Evolutionary conservation across 73 alveolate genomes (phyloP), one percentile per base, ranked within the genome.

Genomic region (Tetrahymena malaccensis): DNA sequence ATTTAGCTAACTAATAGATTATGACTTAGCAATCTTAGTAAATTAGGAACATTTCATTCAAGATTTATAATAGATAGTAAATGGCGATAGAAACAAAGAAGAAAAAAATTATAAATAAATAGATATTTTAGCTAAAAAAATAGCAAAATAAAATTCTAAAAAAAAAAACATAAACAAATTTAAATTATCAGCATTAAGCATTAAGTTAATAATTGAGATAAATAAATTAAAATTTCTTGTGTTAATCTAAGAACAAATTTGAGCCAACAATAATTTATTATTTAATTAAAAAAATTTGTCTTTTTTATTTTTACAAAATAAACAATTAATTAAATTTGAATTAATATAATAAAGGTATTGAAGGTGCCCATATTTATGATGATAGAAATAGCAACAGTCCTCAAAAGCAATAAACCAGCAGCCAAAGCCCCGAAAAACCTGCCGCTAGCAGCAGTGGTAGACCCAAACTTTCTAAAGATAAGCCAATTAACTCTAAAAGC

Each of bases 401-500:
- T 70, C 89, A 70, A 70, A 70, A 70, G 89, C 10, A 27, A 70
- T n/a, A n/a, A 27, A 25, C 89, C 35, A 70, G 89, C 17, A 70
- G 38, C 37, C 22, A 70, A 70, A 70, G 89, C 37, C 89, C 89
- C 19, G 89, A 70, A 70, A 70, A 70, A 40, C 40, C 89, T 70
- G 40, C 89, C 1, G 89, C 89, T 70, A 70, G 43, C 31, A 33
- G 89, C 17, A 50, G 83, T 50, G 83, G 31, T 2, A 70, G 37
- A 70, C 38, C 89, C 3, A 70, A 70, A 70, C 37, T 70, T n/a
- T 19, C 89, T 33, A 70, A 70, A 55, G 70, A 95, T 85, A 40
- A 85, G 34, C 84, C 50, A 85, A 35, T 95, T 22, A 95, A 95
- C 44, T 94, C 96, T 35, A 97, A 95, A 50, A 85, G 58, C 40